These are phyloP conservation scores for Petunia axillaris DNA, from an alignment of 257 asterid species.

Conservation along the genomic window DNA sequence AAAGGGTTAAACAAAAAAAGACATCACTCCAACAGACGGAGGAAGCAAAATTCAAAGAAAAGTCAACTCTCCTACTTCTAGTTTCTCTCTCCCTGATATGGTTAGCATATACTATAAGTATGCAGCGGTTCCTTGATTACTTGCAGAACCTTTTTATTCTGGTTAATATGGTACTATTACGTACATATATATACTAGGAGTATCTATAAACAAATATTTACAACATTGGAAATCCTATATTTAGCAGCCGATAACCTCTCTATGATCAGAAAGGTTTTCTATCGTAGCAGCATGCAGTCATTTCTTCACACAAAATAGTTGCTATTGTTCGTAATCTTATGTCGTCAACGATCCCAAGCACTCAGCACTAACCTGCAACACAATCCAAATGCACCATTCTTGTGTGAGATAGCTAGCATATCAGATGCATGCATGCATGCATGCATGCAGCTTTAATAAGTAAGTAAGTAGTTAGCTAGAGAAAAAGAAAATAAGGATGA, in stretches of 20 bases:
- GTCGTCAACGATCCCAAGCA: conserved; percentile 64
- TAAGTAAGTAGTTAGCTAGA: not conserved
- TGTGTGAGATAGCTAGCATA: not conserved
- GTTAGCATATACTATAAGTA: not conserved
- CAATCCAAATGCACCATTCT: not conserved
- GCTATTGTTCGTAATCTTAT: not conserved
- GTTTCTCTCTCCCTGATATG: conserved; percentile 22
- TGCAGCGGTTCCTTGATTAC: not conserved
- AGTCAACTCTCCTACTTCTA: not conserved
- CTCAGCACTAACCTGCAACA: conserved; percentile 60
- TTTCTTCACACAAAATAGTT: conserved; percentile 15
- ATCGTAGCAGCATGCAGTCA: not conserved
- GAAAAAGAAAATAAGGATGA: not conserved
- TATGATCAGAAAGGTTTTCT: not conserved
- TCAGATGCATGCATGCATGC: not conserved
- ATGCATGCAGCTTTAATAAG: not conserved
- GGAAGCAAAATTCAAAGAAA: not conserved
- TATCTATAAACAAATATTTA: not conserved
- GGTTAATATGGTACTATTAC: too few species aligned
- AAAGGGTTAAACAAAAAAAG: not conserved
- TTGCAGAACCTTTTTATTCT: not conserved
- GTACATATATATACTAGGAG: not conserved
- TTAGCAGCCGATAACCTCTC: not conserved
- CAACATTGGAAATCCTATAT: not conserved
- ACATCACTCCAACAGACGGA: conserved; percentile 24